Evolutionary conservation across 441 rosid species (phyloP), one percentile per base, ranked within the genome.

Genomic region (Euphorbia corollata): DNA sequence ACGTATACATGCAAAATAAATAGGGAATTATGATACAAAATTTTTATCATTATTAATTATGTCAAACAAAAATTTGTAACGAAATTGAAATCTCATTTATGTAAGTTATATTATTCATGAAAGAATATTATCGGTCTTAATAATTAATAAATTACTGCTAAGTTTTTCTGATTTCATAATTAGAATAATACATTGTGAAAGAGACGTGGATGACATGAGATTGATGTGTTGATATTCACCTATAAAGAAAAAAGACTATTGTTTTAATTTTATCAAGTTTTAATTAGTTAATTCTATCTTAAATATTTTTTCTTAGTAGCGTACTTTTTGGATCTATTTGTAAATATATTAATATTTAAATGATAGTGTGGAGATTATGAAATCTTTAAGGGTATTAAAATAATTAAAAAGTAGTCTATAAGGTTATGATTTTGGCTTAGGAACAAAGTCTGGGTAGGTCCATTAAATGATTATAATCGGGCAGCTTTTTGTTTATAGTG

Each of bases 191-290:
- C 77, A 67, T 82, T 83, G 82, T 88, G 90, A 77, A 72, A 75
- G 61, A 83, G 90, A 86, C 93, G 90, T 90, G 98, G 93, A 79
- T 88, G 86, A 79, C 80, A 80, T 83, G 82, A 73, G 78, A 81
- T 27, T 53, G 10, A 51, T 51, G 56, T 7, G 11, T 51, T 51
- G 6, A 51, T 19, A 8, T 48, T 48, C 18, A 19, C 22, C 22
- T 18, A n/a, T 18, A 18, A 51, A 18, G 20, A 6, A 6, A 8
- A 51, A 51, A 5, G 6, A n/a, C 0, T 47, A n/a, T n/a, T 4
- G 23, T 6, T 51, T n/a, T 51, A 39, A 72, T 70, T 56, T 53
- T 6, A 36, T 8, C 22, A n/a, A 58, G 22, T n/a, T 2, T 27
- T 27, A 27, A 1, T 43, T n/a, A 67, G 16, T 5, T 15, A 15